Conservation (phyloP, 163 green algal genomes). For the Chlorella variabilis region DNA sequence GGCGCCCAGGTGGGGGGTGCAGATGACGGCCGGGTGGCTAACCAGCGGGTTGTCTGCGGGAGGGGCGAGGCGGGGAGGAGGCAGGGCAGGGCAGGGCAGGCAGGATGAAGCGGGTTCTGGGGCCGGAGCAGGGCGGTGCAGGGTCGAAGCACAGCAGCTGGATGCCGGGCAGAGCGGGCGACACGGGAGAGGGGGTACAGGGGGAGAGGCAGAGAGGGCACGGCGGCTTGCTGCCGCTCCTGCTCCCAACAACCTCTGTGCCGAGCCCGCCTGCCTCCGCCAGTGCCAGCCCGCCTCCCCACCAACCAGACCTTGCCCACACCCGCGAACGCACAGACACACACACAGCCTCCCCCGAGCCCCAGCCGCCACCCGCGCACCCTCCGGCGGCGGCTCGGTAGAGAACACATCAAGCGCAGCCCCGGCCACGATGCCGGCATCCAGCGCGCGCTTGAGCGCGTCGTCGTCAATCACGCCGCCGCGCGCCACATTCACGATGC, state of each 20-base stretch:
- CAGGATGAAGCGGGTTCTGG: too few species aligned
- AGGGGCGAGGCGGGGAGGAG: constrained; percentile 46
- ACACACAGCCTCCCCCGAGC: constrained; percentile 7
- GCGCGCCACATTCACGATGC: constrained; percentile 94
- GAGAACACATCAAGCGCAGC: constrained; percentile 94
- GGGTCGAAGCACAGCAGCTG: too few species aligned
- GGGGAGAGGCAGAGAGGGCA: too few species aligned
- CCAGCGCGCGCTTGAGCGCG: constrained; percentile 83
- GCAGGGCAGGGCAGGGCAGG: too few species aligned
- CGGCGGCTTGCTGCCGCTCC: too few species aligned
- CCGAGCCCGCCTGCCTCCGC: too few species aligned
- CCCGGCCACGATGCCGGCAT: constrained; percentile 66
- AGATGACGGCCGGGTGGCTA: constrained; percentile 83
- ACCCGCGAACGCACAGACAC: neutral
- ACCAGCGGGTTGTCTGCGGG: constrained; percentile 77
- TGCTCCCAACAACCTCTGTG: too few species aligned
- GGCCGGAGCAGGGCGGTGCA: too few species aligned
- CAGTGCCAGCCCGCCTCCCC: too few species aligned
- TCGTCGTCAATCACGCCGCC: constrained; percentile 95
- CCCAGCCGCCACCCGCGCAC: neutral
- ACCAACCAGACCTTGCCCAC: too few species aligned
- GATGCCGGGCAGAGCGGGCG: neutral
- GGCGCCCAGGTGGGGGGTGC: constrained; percentile 95
- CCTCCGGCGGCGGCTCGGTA: constrained; percentile 80
- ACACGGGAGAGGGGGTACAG: too few species aligned